Base-by-base conservation (phyloP, 75 land plant genomes). In the Picea glauca region DNA sequence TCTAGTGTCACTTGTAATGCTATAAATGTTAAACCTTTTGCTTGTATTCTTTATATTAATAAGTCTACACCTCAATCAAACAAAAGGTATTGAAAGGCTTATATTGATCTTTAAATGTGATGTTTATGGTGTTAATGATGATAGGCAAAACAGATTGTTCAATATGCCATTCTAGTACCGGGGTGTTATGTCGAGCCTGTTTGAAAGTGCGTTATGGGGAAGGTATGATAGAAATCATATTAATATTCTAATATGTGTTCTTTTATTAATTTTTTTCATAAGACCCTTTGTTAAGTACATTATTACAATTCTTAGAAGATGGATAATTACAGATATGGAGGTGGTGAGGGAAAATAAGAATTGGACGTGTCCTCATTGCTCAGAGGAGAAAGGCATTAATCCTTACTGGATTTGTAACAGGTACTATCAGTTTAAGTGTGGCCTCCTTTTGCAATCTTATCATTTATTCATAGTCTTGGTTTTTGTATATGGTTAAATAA, bases 381-480 rank as follows among this genome's bases (percentile, higher is more conserved):
- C 79, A 26, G 90, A 86, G 65, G 84, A 81, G n/a, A 80, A 89
- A 81, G 90, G 90, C 35, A 66, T 57, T 3, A 84, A 81, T 13
- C 84, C 86, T 5, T 81, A 83, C 58, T 89, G 90, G 90, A 89
- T 89, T 35, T 89, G 90, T 67, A 89, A 89, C 80, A 89, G 90
- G 90, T 89, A 80, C 58, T 20, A 31, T 81, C 15, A 59, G 43
- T 70, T n/a, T 11, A 18, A n/a, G 23, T 40, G 23, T 40, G 26
- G 43, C 33, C 17, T 70, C 21, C 0, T 68, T 70, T 43, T 70
- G 54, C 21, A 43, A 33, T 14, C n/a, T 8, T 43, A 17, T 18
- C n/a, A 70, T 70, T 70, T 50, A 2, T 40, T 70, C 23, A 40
- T 20, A 38, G 11, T 50, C 56, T 50, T 50, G 12, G 56, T 50